These are phyloP conservation scores for Trichoderma arundinaceum DNA, from an alignment of 2,329 filamentous ascomycete genomes.

Conservation along the genomic window DNA sequence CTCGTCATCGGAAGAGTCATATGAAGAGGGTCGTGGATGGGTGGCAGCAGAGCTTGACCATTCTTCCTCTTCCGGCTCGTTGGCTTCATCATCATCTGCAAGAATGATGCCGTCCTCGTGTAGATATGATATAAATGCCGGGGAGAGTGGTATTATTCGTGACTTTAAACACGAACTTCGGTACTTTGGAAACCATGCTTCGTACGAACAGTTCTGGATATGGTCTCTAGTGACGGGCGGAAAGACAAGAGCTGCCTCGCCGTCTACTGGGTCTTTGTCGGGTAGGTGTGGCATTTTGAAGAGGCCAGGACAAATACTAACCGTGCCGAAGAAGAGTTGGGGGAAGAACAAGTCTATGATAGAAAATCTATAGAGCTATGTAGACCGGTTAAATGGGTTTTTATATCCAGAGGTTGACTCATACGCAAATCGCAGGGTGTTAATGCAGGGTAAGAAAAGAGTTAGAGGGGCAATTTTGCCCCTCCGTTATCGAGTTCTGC, in stretches of 20 bases:
- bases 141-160: conserved; percentile 76
- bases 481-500: conserved; percentile 40
- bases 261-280: conserved; percentile 32
- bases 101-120: conserved; percentile 91
- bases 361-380: background rate
- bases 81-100: conserved; percentile 67
- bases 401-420: conserved; percentile 21
- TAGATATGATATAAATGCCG: conserved; percentile 82
- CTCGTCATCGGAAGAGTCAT: conserved; percentile 53
- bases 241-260: conserved; percentile 63
- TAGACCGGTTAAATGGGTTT: background rate
- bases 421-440: background rate
- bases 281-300: conserved; percentile 46
- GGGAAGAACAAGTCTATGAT: background rate
- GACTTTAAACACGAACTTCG: conserved; percentile 83
- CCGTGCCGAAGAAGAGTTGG: background rate
- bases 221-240: conserved; percentile 84
- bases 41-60: conserved; percentile 48
- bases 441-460: conserved; percentile 23
- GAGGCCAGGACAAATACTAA: background rate
- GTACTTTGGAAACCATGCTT: conserved; percentile 88
- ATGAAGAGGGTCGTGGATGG: conserved; percentile 43
- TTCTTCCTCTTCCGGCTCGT: conserved; percentile 63
- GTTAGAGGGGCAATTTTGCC: conserved; percentile 27
- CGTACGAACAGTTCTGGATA: conserved; percentile 93